phyloP scores from a whole-genome alignment of 331 rosid genomes.

The Prunus yedoensis region DNA sequence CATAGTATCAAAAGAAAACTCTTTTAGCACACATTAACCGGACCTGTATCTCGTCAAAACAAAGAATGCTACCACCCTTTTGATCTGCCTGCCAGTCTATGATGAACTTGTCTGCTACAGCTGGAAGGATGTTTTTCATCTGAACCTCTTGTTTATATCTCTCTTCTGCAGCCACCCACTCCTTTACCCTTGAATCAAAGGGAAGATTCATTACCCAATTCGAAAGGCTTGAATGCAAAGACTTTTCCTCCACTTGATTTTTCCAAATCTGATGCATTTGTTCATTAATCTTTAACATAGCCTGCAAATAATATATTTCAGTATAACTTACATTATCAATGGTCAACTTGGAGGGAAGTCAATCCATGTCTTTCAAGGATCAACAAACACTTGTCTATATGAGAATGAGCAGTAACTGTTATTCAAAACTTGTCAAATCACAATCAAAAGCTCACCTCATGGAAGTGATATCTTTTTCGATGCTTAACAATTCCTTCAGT shows the following conservation, averaged over 20 bases:
- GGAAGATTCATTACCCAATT: conserved; percentile 92
- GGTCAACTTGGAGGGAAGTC: conserved; percentile 13
- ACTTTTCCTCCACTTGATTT: conserved; percentile 66
- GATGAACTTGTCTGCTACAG: conserved; percentile 82
- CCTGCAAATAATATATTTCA: conserved; percentile 46
- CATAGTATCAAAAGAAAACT: conserved; percentile 14
- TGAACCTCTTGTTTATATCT: conserved; percentile 79
- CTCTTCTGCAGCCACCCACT: conserved; percentile 94
- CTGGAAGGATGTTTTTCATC: conserved; percentile 90
- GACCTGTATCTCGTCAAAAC: conserved; percentile 98
- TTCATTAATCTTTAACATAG: conserved; percentile 95
- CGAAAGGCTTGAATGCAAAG: conserved; percentile 62
- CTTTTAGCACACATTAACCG: conserved; percentile 7
- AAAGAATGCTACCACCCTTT: conserved; percentile 86
- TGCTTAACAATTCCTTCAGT: conserved; percentile 80
- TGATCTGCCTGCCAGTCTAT: conserved; percentile 52
- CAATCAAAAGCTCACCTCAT: conserved; percentile 66
- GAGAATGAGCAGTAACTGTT: conserved; percentile 1
- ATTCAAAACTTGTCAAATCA: conserved; percentile 17
- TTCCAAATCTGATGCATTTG: conserved; percentile 96
- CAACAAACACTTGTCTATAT: conserved; percentile 2
- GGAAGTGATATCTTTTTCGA: conserved; percentile 88
- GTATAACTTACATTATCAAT: conserved; percentile 4
- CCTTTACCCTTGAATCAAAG: conserved; percentile 75
- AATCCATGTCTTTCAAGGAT: conserved; percentile 19